Conservation (phyloP, 2,329 filamentous ascomycete genomes). For the Fusarium annulatum region DNA sequence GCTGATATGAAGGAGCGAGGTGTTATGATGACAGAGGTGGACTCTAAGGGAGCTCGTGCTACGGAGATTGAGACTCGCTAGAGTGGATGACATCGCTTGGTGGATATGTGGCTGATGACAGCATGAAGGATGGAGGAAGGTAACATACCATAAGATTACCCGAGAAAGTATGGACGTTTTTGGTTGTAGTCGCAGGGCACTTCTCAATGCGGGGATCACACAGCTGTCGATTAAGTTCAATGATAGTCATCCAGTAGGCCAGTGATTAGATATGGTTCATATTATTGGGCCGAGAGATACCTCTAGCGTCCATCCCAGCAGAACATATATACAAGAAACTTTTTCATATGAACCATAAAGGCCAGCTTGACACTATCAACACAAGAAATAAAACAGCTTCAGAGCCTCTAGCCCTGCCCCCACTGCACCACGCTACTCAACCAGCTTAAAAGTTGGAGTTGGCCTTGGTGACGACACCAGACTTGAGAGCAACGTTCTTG, state of each 20-base stretch:
- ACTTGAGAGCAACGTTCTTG: conserved; percentile 17
- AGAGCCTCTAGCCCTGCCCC: not conserved
- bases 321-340: conserved; percentile 24
- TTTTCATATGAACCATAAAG: not conserved
- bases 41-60: conserved; percentile 1
- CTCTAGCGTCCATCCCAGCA: not conserved
- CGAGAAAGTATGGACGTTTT: accelerated
- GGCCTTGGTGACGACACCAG: conserved; percentile 11
- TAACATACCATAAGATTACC: not conserved
- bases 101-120: accelerated
- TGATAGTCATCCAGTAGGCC: accelerated
- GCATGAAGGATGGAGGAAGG: accelerated
- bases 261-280: not conserved
- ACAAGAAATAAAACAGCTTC: not conserved
- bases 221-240: accelerated
- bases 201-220: accelerated
- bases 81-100: not conserved
- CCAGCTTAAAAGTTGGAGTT: not conserved
- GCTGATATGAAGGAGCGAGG: conserved; percentile 20
- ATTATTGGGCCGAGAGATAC: not conserved
- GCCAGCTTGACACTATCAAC: not conserved
- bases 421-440: not conserved
- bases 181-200: not conserved
- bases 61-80: not conserved
- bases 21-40: not conserved